Evolutionary conservation across 2,329 filamentous ascomycete species (phyloP).

Genomic region (Domatiomyces catenatus): DNA sequence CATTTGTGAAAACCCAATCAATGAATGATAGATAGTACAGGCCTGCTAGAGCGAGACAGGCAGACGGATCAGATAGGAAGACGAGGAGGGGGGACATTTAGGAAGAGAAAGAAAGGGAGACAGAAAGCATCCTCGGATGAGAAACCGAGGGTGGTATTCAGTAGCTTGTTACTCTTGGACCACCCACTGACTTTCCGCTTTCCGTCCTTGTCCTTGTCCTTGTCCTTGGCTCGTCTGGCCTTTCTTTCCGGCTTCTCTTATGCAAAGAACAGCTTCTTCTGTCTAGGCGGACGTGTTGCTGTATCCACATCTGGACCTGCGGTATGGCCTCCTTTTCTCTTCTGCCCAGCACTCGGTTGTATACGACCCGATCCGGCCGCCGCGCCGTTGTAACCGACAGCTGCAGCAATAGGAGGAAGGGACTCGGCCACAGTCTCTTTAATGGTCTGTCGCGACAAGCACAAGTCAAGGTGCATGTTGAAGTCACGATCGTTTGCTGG

Average conservation of each 20-base stretch:
- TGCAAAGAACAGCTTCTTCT: slow-evolving; percentile 1
- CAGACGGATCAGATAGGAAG: neutral
- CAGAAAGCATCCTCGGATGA: neutral
- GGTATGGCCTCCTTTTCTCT: neutral
- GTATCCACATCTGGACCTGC: neutral
- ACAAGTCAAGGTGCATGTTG: slow-evolving; percentile 86
- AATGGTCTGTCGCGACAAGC: slow-evolving; percentile 73
- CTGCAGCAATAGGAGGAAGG: neutral
- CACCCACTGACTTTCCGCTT: neutral
- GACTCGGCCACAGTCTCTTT: slow-evolving; percentile 51
- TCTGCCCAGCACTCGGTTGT: neutral
- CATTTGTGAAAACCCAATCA: neutral
- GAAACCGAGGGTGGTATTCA: neutral
- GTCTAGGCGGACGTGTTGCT: neutral
- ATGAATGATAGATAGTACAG: neutral
- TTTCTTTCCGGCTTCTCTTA: neutral
- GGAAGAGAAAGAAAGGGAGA: no score
- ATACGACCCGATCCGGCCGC: neutral
- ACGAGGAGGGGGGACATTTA: no score
- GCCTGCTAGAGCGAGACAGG: neutral
- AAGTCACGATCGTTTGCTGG: slow-evolving; percentile 61
- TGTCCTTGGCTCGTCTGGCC: no score
- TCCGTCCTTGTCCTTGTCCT: no score
- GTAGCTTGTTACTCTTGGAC: neutral
- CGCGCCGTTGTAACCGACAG: no score